Evolutionary conservation across 257 asterid species (phyloP), one percentile per base, ranked within the genome.

Genomic region (Penstemon barbatus): DNA sequence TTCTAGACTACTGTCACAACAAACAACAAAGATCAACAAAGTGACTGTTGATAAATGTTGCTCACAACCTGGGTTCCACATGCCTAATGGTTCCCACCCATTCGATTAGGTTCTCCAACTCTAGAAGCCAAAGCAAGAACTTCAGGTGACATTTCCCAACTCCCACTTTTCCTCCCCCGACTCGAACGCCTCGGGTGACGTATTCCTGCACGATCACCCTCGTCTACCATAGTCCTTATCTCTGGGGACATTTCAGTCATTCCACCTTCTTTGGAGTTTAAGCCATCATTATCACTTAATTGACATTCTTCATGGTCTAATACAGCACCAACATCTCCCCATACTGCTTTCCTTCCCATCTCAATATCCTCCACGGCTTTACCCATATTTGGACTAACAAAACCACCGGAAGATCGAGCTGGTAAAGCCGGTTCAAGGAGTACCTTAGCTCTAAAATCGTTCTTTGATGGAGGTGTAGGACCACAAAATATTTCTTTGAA

Each of bases 61-160:
- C 33, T 25, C 33, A 25, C 2, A 25, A 25, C 33, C 33, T 25
- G 33, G 33, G 33, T 25, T 25, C 33, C 33, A 25, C 33, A 1
- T 25, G 33, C 33, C 33, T 25, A 25, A 25, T 25, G 10, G 55
- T 37, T 77, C 42, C 95, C 93, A n/a, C 85, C 85, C 33, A 57
- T 76, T 63, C 80, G 83, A 51, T 85, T 90, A 0, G 87, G 60
- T 66, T 90, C 99, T 49, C 87, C 95, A 82, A 82, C 81, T 81
- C 97, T 81, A 6, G 97, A 85, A 7, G 99, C 87, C 85, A 90
- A 68, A 54, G 99, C 96, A 19, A 90, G 87, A 46, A 93, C 96
- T 82, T 93, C 99, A 7, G 99, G 99, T 4, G 99, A 89, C 96
- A 89, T 93, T 64, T 93, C 99, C 99, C 97, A 94, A 77, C 87